Base-by-base conservation (phyloP, 2,329 filamentous ascomycete genomes). In the Zymoseptoria tritici region DNA sequence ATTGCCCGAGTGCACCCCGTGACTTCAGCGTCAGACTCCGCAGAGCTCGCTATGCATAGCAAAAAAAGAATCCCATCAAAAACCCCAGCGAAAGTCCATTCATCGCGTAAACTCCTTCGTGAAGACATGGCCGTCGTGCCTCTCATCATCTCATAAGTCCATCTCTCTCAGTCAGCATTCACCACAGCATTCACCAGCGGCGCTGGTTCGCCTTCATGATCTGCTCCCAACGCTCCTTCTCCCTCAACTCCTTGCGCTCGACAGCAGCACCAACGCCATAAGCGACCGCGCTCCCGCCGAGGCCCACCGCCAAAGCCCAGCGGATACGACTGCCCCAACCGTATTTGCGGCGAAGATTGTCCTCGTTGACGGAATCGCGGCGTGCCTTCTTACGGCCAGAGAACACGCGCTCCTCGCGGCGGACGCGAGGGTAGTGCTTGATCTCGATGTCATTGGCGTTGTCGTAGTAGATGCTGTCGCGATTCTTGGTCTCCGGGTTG, bases 191-290 rank as follows among this genome's bases (percentile, higher is more conserved):
- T n/a, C 13, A 46, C 36, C 36, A 46, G n/a, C 36, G 36, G 13
- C 36, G 11, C 16, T 13, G 16, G 5, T 46, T 46, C 2, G 36
- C 36, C 36, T 46, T 46, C 36, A 46, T 16, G 53, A 67, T 62
- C 61, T 62, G 54, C 60, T 67, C 56, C 66, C 66, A 68, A 49
- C 63, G 61, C 60, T 66, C 62, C 56, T 59, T 63, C 49, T 61
- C 60, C 49, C 57, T 61, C 54, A 60, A 59, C 54, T 65, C 64
- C 57, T 63, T 60, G 54, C 64, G 65, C 65, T 88, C 85, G 1
- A 76, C 76, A n/a, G 84, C 74, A 13, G 85, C 79, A 8, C 85
- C 84, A 20, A 83, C 73, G 1, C 79, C 80, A 66, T 87, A 89
- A 1, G 80, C 80, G 2, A 81, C 73, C 1, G 80, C 83, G 0